Conservation (phyloP, 1,139 yeast genomes). For the Taphrina deformans region DNA sequence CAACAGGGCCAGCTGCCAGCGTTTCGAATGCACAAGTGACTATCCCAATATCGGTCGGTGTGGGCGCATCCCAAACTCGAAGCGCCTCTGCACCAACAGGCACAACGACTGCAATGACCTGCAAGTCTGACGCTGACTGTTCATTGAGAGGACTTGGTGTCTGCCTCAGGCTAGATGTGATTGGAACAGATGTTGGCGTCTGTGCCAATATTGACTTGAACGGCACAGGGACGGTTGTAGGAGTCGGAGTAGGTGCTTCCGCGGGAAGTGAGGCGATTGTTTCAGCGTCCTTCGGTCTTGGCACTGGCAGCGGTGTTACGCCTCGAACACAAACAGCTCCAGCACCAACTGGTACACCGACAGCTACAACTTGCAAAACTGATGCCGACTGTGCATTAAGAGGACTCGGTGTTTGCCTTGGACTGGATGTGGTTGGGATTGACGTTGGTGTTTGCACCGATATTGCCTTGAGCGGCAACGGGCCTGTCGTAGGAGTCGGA, state of each 20-base stretch:
- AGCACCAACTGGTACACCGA: not conserved
- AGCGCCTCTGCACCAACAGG: not conserved
- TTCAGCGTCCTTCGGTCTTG: not conserved
- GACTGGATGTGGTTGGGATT: not conserved
- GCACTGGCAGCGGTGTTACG: too few relatives aligned
- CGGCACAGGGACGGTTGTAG: too few relatives aligned
- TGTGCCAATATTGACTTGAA: too few relatives aligned
- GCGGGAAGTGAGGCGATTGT: not conserved
- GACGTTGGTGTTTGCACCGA: not conserved
- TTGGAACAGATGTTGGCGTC: not conserved
- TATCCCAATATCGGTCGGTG: not conserved
- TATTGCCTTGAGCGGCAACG: not conserved
- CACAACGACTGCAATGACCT: not conserved
- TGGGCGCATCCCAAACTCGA: not conserved
- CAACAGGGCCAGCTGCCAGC: not conserved
- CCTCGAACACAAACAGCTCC: not conserved
- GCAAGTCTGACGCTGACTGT: constrained; percentile 1
- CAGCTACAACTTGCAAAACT: not conserved
- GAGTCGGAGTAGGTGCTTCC: too few relatives aligned
- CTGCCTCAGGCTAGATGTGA: not conserved
- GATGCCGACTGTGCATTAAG: not conserved
- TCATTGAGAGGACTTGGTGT: not conserved
- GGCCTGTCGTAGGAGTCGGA: not conserved
- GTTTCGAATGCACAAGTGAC: not conserved
- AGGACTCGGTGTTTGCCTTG: not conserved